A percentile compares a stretch with the other conserved stretches of the same genome.
These are phyloP conservation scores for Aspergillus arachidicola DNA, from an alignment of 2,329 filamentous ascomycete species.

Conservation along the genomic window DNA sequence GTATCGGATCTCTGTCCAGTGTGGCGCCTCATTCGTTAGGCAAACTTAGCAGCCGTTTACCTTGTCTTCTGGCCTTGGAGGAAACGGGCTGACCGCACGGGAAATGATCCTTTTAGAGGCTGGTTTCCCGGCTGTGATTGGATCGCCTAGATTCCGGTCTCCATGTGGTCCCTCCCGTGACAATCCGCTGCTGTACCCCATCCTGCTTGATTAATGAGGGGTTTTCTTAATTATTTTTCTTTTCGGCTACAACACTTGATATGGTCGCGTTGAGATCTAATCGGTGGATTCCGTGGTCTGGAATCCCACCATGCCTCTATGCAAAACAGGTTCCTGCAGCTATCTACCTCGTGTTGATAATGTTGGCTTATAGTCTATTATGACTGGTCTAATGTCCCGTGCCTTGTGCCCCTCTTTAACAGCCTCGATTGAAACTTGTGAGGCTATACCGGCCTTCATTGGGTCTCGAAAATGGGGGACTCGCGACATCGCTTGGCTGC, in stretches of 20 bases:
- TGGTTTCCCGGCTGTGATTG: conserved; percentile 2
- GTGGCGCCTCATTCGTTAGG: neutral
- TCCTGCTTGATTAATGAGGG: conserved; percentile 5
- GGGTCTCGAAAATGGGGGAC: neutral
- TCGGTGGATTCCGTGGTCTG: conserved; percentile 3
- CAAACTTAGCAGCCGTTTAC: conserved; percentile 15
- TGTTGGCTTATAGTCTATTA: neutral
- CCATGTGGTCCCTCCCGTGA: conserved; percentile 17
- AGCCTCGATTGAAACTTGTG: neutral
- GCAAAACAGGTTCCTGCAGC: conserved; percentile 3
- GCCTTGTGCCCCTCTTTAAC: neutral
- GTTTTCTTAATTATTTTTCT: neutral
- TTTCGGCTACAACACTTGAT: neutral
- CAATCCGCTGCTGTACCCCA: conserved; percentile 12
- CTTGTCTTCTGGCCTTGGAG: neutral
- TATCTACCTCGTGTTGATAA: neutral
- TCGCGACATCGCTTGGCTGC: conserved; percentile 4
- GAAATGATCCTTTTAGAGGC: conserved; percentile 12
- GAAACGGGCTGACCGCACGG: conserved; percentile 11
- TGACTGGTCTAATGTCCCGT: conserved; percentile 1
- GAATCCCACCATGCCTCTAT: neutral
- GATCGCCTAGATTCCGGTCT: conserved; percentile 8
- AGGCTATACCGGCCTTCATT: neutral
- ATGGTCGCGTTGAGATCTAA: neutral
- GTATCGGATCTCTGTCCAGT: conserved; percentile 12